Evolutionary conservation across 2,329 filamentous ascomycete genomes (phyloP), one percentile per base, ranked within the genome.

Genomic region (Phyllosticta citribraziliensis): DNA sequence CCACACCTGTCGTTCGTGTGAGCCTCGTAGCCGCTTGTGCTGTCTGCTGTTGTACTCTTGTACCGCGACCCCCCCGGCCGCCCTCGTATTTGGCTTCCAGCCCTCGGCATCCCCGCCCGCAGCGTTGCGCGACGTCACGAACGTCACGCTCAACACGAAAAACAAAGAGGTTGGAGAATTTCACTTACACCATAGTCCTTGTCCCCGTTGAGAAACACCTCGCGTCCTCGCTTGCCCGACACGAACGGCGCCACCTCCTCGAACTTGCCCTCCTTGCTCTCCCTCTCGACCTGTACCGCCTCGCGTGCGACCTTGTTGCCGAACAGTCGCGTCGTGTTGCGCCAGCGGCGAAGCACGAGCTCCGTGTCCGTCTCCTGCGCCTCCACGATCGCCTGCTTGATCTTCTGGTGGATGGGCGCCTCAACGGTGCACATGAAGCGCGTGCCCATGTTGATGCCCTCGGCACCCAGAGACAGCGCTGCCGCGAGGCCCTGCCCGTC

Each of bases 401-500:
- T 91, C 67, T 96, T 96, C 56, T 84, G 73, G 77, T 99, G 94
- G 65, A 99, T 89, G 0, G 94, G 94, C 17, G 92, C 87, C 76
- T 97, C 94, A 53, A 93, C 81, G 0, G 94, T 97, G 78, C 88
- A 93, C 89, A 99, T 95, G 79, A 97, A 99, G 52, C 94, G 82
- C 10, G 94, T 99, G 62, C 94, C 94, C 94, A 99, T 99, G 78
- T 99, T 99, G 77, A 97, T 87, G 65, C 94, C 94, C 73, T 90
- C 89, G 0, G 94, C 94, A 40, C 94, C 94, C 12, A 99, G 82
- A 51, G 88, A 87, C 67, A 99, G 79, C 8, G 94, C 94, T 2
- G 93, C 94, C 0, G 94, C 94, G 20, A 99, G 82, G 3, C 94
- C 94, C 69, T 96, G 85, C 0, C 94, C 94, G 73, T 99, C 94